Conservation (phyloP, 352 stramenopile genomes). For the Phytophthora sp. region DNA sequence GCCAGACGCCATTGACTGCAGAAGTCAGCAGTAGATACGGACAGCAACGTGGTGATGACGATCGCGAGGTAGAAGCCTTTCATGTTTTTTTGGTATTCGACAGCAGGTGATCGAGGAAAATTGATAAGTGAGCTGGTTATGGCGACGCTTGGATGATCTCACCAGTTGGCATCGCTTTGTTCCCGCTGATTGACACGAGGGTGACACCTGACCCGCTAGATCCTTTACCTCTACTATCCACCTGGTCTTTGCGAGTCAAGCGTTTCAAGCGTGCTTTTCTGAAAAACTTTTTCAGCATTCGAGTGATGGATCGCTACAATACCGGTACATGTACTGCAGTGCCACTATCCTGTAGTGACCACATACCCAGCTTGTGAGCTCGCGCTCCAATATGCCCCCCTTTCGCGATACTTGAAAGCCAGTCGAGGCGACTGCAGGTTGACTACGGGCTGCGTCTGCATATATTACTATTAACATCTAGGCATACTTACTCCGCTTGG, state of each 20-base stretch:
- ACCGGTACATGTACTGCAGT: conserved; percentile 9
- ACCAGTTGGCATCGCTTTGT: too few species aligned
- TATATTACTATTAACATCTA: too few species aligned
- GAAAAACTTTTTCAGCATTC: conserved; percentile 26
- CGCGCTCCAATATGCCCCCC: too few species aligned
- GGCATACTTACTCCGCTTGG: too few species aligned
- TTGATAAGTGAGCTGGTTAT: conserved; percentile 16
- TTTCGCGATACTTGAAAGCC: neutral
- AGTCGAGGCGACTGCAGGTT: too few species aligned
- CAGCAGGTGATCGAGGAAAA: conserved; percentile 13
- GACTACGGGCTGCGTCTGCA: too few species aligned
- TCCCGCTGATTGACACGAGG: conserved; percentile 13
- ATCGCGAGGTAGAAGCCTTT: conserved; percentile 9
- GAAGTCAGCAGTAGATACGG: conserved; percentile 23
- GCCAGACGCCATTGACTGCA: conserved; percentile 30
- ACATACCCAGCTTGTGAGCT: conserved; percentile 11
- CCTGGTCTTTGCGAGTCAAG: conserved; percentile 21
- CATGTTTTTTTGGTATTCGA: conserved; percentile 21
- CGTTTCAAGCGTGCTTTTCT: conserved; percentile 13
- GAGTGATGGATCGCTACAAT: conserved; percentile 16
- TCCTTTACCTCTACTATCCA: conserved; percentile 28
- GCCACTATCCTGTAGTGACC: conserved; percentile 22
- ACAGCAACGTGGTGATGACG: conserved; percentile 20
- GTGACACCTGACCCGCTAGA: conserved; percentile 12
- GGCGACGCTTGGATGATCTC: neutral